phyloP scores from a whole-genome alignment of 179 eudicot species.

The Actinidia arguta region DNA sequence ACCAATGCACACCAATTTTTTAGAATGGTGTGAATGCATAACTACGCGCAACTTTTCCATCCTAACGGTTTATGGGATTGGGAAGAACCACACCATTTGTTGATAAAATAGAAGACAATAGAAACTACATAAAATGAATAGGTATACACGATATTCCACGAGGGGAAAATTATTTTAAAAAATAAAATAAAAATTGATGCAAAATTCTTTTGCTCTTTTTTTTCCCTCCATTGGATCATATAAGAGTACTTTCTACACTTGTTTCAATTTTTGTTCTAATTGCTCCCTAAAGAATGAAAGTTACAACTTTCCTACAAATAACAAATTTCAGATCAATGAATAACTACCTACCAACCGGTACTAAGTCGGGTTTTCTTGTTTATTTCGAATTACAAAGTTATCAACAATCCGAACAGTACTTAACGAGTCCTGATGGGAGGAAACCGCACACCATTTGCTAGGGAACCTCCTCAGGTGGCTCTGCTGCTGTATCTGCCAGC shows the following conservation, averaged over 20 bases:
- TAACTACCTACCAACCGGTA: conserved; percentile 26
- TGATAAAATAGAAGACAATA: too few relatives aligned
- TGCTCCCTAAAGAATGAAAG: neutral
- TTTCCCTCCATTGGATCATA: neutral
- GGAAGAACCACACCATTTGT: too few relatives aligned
- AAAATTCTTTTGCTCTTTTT: conserved; percentile 1
- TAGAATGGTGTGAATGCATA: too few relatives aligned
- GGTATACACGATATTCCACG: too few relatives aligned
- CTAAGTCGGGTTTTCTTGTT: conserved; percentile 25
- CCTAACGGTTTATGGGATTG: too few relatives aligned
- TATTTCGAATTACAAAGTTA: conserved; percentile 59
- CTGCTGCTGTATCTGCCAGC: conserved; percentile 48
- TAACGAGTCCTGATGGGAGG: conserved; percentile 75
- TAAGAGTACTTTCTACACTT: neutral
- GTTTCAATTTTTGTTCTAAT: neutral
- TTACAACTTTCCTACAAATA: neutral
- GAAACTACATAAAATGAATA: too few relatives aligned
- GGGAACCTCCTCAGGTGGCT: conserved; percentile 69
- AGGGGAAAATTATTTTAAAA: too few relatives aligned
- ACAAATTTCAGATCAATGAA: conserved; percentile 30
- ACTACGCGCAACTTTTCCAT: too few relatives aligned
- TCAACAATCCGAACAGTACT: conserved; percentile 84
- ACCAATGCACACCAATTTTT: too few relatives aligned
- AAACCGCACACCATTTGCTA: conserved; percentile 87
- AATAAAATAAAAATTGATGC: neutral